phyloP scores from a whole-genome alignment of 1,139 yeast species.

The Pichia sp. region DNA sequence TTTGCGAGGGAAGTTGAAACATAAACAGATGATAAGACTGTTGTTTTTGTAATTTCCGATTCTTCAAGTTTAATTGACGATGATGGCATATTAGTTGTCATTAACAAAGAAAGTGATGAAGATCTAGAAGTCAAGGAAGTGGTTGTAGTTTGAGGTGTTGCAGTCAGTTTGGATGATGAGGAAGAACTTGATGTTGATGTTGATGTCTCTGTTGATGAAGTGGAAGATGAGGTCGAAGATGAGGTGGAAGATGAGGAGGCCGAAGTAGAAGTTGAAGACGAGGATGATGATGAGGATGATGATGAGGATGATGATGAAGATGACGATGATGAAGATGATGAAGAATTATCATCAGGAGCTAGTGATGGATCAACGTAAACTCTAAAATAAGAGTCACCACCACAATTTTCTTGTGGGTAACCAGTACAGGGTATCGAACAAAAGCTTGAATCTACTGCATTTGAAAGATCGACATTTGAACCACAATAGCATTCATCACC shows the following conservation, averaged over 20 bases:
- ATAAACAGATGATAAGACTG: conserved; percentile 16
- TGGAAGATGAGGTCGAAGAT: conserved; percentile 15
- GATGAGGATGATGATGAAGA: conserved; percentile 15
- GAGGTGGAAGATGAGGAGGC: conserved; percentile 24
- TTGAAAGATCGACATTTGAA: conserved; percentile 34
- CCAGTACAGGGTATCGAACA: conserved; percentile 54
- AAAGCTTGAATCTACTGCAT: conserved; percentile 33
- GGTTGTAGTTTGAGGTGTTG: conserved; percentile 13
- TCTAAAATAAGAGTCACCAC: conserved; percentile 49
- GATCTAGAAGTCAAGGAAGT: conserved; percentile 17
- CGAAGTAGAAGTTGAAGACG: conserved; percentile 16
- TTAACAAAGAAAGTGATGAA: conserved; percentile 20
- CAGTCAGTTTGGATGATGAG: conserved; percentile 18
- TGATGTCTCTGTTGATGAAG: conserved; percentile 13
- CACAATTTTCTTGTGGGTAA: conserved; percentile 53
- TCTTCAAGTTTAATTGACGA: conserved; percentile 14
- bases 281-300: conserved; percentile 12
- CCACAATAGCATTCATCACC: conserved; percentile 65
- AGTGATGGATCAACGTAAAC: conserved; percentile 38
- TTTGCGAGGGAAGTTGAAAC: conserved; percentile 25
- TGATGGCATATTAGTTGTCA: conserved; percentile 23
- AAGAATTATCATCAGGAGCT: conserved; percentile 16
- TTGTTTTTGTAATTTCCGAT: conserved; percentile 7
- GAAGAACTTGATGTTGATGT: conserved; percentile 15
- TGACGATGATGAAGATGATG: conserved; percentile 14